A percentile compares a stretch with the other conserved stretches of the same genome.
Evolutionary conservation across 1,284 basidiomycete genomes (phyloP).

Genomic region (Cystobasidium slooffiae): DNA sequence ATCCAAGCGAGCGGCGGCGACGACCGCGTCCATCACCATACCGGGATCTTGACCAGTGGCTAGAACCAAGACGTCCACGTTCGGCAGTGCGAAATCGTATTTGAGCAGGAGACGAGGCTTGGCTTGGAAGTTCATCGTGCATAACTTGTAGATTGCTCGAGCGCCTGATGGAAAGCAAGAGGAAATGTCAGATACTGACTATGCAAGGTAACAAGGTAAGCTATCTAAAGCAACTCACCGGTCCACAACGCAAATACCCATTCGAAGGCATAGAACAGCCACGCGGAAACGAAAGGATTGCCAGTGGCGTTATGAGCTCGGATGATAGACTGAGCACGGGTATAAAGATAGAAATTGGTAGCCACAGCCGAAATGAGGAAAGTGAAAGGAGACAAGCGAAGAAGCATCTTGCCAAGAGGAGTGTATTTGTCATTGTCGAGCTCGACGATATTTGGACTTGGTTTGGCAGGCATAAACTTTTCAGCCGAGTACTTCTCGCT

Average conservation of each 20-base stretch:
- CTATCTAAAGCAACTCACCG: constrained; percentile 5
- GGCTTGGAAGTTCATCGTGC: constrained; percentile 44
- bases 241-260: constrained; percentile 44
- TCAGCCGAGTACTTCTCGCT: constrained; percentile 30
- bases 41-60: constrained; percentile 51
- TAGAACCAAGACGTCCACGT: constrained; percentile 53
- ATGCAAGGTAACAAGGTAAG: background rate
- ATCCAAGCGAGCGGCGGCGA: constrained; percentile 52
- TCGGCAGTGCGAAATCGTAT: constrained; percentile 52
- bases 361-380: constrained; percentile 29
- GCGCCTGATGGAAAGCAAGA: constrained; percentile 33
- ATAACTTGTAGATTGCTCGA: constrained; percentile 44
- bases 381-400: constrained; percentile 31
- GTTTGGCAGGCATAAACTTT: constrained; percentile 1
- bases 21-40: constrained; percentile 52
- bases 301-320: constrained; percentile 23
- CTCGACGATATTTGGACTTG: constrained; percentile 20
- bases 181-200: too few species aligned
- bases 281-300: constrained; percentile 47
- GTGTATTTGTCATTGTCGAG: constrained; percentile 20
- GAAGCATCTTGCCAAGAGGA: constrained; percentile 15
- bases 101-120: constrained; percentile 50
- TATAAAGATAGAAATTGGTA: constrained; percentile 35
- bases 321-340: constrained; percentile 24
- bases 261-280: constrained; percentile 51